Conservation (phyloP, 495 filamentous ascomycete genomes). For the Emericellopsis terricola region DNA sequence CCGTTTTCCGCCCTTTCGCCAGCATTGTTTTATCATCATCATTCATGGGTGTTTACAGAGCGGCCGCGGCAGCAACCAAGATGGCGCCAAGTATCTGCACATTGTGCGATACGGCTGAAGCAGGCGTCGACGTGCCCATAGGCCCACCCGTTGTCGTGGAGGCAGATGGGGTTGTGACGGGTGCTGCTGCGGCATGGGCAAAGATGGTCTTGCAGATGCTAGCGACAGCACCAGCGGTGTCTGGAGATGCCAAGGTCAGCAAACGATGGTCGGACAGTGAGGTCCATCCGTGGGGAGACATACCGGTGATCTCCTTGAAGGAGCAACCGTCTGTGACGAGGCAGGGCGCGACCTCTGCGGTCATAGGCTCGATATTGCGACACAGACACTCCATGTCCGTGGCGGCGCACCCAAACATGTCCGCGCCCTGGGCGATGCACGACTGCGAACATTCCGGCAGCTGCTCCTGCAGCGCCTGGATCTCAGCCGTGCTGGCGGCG, state of each 20-base stretch:
- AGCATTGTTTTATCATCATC: not conserved
- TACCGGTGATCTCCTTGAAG: conserved; percentile 9
- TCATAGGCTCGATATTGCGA: conserved; percentile 7
- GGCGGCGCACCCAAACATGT: conserved; percentile 7
- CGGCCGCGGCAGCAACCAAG: not conserved
- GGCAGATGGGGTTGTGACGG: not conserved
- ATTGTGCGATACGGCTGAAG: not conserved
- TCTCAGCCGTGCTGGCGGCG: not conserved
- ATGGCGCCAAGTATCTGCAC: not conserved
- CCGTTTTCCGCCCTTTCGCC: not conserved
- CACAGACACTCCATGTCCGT: conserved; percentile 12
- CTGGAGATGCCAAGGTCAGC: not conserved
- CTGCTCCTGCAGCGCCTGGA: conserved; percentile 5
- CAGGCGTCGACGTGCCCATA: not conserved
- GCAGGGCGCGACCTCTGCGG: conserved; percentile 5
- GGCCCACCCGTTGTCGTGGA: not conserved
- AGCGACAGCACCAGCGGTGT: not conserved
- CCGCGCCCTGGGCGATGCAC: conserved; percentile 9
- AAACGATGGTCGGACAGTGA: not conserved
- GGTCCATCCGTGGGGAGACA: not conserved
- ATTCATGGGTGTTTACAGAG: not conserved
- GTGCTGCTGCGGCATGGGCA: not conserved
- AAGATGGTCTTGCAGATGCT: not conserved
- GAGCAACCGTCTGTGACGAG: conserved; percentile 6
- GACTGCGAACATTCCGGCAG: conserved; percentile 11